Percentiles rank a stretch among this genome's conserved stretches.
Conservation (phyloP, 345 rosid genomes). For the Eucalyptus urophylla region DNA sequence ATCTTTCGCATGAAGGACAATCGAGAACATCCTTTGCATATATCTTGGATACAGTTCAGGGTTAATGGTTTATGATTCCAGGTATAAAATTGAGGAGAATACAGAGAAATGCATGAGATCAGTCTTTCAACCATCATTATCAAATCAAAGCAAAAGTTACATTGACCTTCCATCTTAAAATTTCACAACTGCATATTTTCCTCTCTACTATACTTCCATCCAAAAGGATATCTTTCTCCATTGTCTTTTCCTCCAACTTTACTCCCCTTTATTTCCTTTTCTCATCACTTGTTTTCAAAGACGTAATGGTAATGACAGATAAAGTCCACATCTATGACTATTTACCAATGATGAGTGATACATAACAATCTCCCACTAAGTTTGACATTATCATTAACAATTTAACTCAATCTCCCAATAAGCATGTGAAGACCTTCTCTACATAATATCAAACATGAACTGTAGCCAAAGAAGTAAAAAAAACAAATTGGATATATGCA, state of each 20-base stretch:
- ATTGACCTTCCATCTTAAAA: neutral
- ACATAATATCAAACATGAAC: neutral
- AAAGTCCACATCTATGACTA: neutral
- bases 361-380: neutral
- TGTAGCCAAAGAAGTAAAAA: neutral
- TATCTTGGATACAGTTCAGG: neutral
- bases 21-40: neutral
- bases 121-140: neutral
- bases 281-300: neutral
- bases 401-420: neutral
- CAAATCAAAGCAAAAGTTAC: neutral
- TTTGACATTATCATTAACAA: neutral
- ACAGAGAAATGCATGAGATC: neutral
- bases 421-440: neutral
- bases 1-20: neutral
- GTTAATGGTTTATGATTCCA: neutral
- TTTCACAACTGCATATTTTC: neutral
- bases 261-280: neutral
- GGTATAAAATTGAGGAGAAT: neutral
- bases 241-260: neutral
- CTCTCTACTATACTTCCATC: neutral
- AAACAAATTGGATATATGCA: neutral
- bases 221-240: neutral
- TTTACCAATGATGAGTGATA: neutral
- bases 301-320: neutral